These are phyloP conservation scores for Lipomyces spencermartinsiae DNA, from an alignment of 805 yeast genomes.

Conservation along the genomic window DNA sequence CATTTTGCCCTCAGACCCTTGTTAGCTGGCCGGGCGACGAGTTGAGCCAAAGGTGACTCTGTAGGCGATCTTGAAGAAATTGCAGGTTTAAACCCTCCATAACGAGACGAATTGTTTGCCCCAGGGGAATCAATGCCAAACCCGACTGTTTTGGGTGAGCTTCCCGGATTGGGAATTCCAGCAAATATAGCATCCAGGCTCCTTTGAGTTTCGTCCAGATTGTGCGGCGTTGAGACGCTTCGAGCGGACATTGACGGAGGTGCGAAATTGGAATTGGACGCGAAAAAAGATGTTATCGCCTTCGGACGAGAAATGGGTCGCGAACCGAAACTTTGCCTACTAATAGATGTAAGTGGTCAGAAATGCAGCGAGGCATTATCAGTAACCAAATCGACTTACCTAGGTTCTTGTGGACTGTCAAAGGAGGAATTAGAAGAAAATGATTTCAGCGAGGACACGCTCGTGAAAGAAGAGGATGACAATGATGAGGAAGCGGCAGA, in stretches of 20 bases:
- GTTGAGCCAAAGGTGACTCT: slow-evolving; percentile 29
- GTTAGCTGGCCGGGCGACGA: slow-evolving; percentile 23
- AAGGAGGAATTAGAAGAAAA: slow-evolving; percentile 21
- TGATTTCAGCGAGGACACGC: slow-evolving; percentile 34
- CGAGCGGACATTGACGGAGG: neutral
- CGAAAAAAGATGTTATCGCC: neutral
- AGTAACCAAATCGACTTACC: neutral
- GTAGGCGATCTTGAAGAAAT: slow-evolving; percentile 8
- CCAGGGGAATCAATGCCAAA: slow-evolving; percentile 31
- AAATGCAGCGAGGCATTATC: neutral
- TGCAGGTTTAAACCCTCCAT: slow-evolving; percentile 30
- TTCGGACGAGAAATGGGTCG: neutral
- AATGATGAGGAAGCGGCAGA: slow-evolving; percentile 32
- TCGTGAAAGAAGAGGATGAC: slow-evolving; percentile 28
- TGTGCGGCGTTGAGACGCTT: neutral
- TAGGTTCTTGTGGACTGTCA: slow-evolving; percentile 15
- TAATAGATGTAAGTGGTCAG: neutral
- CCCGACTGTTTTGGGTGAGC: slow-evolving; percentile 11
- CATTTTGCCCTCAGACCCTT: slow-evolving; percentile 47
- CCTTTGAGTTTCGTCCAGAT: neutral
- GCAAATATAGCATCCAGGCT: slow-evolving; percentile 10
- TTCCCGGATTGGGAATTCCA: slow-evolving; percentile 16
- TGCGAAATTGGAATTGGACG: neutral
- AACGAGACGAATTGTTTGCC: slow-evolving; percentile 16
- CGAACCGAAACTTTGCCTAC: neutral